These are phyloP conservation scores for Beauveria sp. DNA, from an alignment of 2,329 filamentous ascomycete species.

Conservation along the genomic window DNA sequence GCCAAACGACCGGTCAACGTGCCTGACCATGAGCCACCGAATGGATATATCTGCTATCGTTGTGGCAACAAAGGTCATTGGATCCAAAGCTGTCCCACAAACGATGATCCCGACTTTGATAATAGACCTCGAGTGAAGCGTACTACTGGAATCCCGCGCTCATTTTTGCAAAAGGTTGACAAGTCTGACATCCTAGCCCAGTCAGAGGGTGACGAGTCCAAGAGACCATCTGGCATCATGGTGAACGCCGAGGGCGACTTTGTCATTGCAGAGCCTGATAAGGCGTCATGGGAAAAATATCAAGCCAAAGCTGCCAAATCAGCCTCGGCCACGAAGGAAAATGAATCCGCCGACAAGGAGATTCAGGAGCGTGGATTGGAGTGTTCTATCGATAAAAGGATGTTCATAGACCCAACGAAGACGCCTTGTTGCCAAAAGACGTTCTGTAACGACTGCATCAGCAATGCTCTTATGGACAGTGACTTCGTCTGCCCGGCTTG, in stretches of 20 bases:
- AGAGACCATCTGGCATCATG: slow-evolving; percentile 86
- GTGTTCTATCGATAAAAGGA: slow-evolving; percentile 93
- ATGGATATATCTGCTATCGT: slow-evolving; percentile 91
- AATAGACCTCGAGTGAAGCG: slow-evolving; percentile 89
- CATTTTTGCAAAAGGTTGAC: slow-evolving; percentile 91
- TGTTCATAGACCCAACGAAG: slow-evolving; percentile 98
- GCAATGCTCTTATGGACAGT: slow-evolving; percentile 95
- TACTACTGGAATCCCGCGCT: slow-evolving; percentile 92
- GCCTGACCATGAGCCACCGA: slow-evolving; percentile 86
- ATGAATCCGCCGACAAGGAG: slow-evolving; percentile 73
- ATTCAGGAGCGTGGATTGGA: slow-evolving; percentile 81
- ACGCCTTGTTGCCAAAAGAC: slow-evolving; percentile 97
- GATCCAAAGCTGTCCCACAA: slow-evolving; percentile 98
- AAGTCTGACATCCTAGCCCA: slow-evolving; percentile 72
- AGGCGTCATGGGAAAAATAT: slow-evolving; percentile 93
- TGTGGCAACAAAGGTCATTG: slow-evolving; percentile 98
- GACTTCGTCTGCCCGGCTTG: slow-evolving; percentile 95
- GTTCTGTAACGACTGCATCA: slow-evolving; percentile 99
- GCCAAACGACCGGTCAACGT: slow-evolving; percentile 65
- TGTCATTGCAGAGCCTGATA: slow-evolving; percentile 92
- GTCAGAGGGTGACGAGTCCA: slow-evolving; percentile 72
- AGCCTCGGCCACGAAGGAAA: slow-evolving; percentile 73
- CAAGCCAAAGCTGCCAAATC: slow-evolving; percentile 82
- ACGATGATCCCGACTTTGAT: slow-evolving; percentile 94
- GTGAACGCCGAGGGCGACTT: slow-evolving; percentile 96